Conservation (phyloP, 345 rosid genomes). For the Euphorbia lathyris region DNA sequence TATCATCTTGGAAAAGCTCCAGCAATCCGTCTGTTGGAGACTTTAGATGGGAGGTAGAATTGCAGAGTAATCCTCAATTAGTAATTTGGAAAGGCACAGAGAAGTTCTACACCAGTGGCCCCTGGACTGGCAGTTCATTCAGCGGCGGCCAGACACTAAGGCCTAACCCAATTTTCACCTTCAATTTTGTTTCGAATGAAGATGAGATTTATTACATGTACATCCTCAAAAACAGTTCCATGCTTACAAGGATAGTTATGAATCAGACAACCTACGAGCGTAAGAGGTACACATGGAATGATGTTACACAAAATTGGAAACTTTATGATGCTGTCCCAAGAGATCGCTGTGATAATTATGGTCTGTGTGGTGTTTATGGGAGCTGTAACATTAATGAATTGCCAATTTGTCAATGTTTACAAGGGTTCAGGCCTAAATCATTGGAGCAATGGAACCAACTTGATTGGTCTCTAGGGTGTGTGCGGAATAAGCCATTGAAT, state of each 20-base stretch:
- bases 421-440: constrained; percentile 19
- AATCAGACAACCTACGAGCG: not conserved
- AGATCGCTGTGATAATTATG: constrained; percentile 13
- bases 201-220: constrained; percentile 1
- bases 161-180: not conserved
- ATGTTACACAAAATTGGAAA: not conserved
- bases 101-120: not conserved
- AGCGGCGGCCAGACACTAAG: constrained; percentile 7
- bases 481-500: not conserved
- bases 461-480: constrained; percentile 17
- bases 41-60: not conserved
- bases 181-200: not conserved
- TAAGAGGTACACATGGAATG: not conserved
- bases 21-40: constrained; percentile 18
- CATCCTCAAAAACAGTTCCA: not conserved
- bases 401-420: constrained; percentile 1
- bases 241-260: not conserved
- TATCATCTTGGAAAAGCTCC: constrained; percentile 15
- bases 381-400: constrained; percentile 3
- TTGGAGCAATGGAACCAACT: not conserved
- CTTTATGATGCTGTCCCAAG: not conserved
- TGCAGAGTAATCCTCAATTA: constrained; percentile 1
- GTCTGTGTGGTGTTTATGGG: constrained; percentile 12
- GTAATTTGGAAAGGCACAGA: constrained; percentile 8
- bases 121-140: constrained; percentile 20